Base-by-base conservation (phyloP, 306 rosid species). In the Quercus wislizeni region DNA sequence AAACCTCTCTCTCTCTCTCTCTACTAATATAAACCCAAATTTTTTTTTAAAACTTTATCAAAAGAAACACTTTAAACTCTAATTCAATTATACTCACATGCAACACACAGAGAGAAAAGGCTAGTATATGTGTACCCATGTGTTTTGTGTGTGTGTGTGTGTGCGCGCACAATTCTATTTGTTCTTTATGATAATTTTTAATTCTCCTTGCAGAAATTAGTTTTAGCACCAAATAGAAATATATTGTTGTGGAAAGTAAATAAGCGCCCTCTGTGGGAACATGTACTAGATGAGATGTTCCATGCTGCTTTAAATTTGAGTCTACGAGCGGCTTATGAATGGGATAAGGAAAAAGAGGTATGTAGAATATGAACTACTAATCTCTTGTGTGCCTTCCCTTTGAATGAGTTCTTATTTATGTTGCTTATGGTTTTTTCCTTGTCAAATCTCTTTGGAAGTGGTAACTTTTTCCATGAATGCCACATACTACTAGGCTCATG, bases 231-330 rank as follows among this genome's bases (percentile, higher is more conserved):
- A 28, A 5, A 81, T 51, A 88, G 77, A 83, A 69, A 19, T 68
- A 41, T 83, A 73, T 43, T 83, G 79, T 70, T 95, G 87, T 95
- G 99, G 99, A 91, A 87, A 88, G 92, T 92, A 72, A 83, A 90
- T 49, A 88, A 88, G 79, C 83, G 86, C 74, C 55, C 65, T 68
- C 85, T 92, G 54, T 86, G 91, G 92, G 86, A 89, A 74, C 83
- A 84, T 80, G 95, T 89, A 58, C 86, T 92, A 49, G 98, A 91
- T 76, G 98, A 95, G 91, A 89, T 95, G 96, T 86, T 86, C 82
- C 96, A 92, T 41, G 94, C 97, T n/a, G 96, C 98, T 71, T 86
- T 89, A 84, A 95, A 95, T 86, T 85, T 95, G 89, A 83, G 85
- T 83, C 81, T 73, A 62, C 85, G 96, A 83, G 77, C 82, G 68